Conservation (phyloP, 352 stramenopile genomes). For the Globisporangium nodosum region DNA sequence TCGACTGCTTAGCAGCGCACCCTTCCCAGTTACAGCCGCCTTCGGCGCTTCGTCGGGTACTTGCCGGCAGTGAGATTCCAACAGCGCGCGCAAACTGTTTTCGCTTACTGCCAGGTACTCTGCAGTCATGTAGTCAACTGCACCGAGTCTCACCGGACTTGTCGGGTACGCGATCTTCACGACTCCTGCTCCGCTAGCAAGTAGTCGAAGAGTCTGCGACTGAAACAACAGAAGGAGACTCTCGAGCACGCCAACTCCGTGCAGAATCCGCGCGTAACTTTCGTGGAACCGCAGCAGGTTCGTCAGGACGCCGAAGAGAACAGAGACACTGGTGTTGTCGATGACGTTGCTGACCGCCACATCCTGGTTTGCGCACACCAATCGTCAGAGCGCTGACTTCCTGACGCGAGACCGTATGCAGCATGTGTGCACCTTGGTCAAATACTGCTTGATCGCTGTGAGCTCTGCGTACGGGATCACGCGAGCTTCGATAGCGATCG, state of each 20-base stretch:
- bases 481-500: slow-evolving; percentile 47
- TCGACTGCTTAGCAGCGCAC: slow-evolving; percentile 7
- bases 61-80: slow-evolving; percentile 56
- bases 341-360: background rate
- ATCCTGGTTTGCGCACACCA: background rate
- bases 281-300: slow-evolving; percentile 46
- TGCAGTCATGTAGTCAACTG: slow-evolving; percentile 11
- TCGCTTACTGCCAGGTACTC: slow-evolving; percentile 25
- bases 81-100: slow-evolving; percentile 25
- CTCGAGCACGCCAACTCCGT: slow-evolving; percentile 28
- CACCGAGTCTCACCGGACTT: slow-evolving; percentile 25
- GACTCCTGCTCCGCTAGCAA: slow-evolving; percentile 20
- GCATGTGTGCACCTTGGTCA: slow-evolving; percentile 19
- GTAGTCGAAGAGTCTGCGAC: slow-evolving; percentile 22
- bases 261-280: slow-evolving; percentile 34
- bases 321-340: slow-evolving; percentile 17
- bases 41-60: slow-evolving; percentile 1
- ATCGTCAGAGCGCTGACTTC: background rate
- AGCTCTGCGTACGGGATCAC: slow-evolving; percentile 55
- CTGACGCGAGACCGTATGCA: too few species aligned
- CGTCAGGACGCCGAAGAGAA: slow-evolving; percentile 29
- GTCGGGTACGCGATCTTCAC: slow-evolving; percentile 51
- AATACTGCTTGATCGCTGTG: slow-evolving; percentile 22
- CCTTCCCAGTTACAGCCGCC: background rate
- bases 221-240: slow-evolving; percentile 38